Conservation (phyloP, 768 basidiomycete genomes). For the Psilocybe azurescens region DNA sequence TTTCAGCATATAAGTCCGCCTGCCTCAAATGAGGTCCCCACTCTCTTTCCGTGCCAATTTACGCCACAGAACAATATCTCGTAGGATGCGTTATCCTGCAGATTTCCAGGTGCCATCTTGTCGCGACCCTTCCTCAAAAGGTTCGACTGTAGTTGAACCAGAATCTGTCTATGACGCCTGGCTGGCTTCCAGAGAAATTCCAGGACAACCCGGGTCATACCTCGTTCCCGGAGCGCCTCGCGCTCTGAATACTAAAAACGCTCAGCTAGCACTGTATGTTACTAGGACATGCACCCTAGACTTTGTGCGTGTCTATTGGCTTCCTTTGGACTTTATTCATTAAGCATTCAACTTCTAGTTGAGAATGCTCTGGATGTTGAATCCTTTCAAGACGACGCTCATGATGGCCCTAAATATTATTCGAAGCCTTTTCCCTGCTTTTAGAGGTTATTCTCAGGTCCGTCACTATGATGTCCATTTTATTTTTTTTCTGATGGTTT, state of each 20-base stretch:
- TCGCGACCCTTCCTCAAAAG: conserved; percentile 27
- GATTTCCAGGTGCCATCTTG: conserved; percentile 38
- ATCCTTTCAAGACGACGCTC: conserved; percentile 72
- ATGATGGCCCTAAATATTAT: conserved; percentile 74
- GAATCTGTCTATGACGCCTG: conserved; percentile 56
- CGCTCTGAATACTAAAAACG: conserved; percentile 59
- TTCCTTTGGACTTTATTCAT: conserved; percentile 2
- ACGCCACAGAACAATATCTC: conserved; percentile 41
- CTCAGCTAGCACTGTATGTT: conserved; percentile 61
- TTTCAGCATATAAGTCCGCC: conserved; percentile 33
- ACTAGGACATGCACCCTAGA: conserved; percentile 58
- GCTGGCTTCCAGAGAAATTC: conserved; percentile 60
- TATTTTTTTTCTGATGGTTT: conserved; percentile 19
- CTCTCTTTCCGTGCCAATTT: conserved; percentile 42
- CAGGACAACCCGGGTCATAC: conserved; percentile 47
- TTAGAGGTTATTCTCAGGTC: conserved; percentile 83
- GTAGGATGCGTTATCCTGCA: conserved; percentile 41
- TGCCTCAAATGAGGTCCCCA: conserved; percentile 36
- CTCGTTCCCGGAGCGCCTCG: conserved; percentile 75
- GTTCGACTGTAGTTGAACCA: conserved; percentile 23
- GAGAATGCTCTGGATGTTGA: conserved; percentile 51
- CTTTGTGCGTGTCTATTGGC: conserved; percentile 42
- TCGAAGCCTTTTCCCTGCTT: conserved; percentile 80
- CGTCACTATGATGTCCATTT: conserved; percentile 22
- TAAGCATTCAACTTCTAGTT: conserved; percentile 35